Evolutionary conservation across 2,329 filamentous ascomycete species (phyloP).

Genomic region (Aspergillus eucalypticola): DNA sequence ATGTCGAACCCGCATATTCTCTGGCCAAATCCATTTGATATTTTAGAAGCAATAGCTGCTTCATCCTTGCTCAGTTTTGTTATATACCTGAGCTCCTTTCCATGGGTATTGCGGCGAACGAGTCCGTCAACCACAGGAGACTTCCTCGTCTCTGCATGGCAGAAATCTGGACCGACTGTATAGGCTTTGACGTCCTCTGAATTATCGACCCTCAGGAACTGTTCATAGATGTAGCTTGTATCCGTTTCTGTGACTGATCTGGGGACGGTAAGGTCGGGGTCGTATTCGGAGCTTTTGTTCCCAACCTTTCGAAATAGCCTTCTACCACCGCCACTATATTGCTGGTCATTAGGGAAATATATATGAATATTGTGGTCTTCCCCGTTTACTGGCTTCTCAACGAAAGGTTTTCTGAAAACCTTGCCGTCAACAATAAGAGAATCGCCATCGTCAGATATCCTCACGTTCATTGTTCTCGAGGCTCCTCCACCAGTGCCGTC

Average conservation of each 20-base stretch:
- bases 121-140: constrained; percentile 96
- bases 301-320: constrained; percentile 95
- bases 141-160: constrained; percentile 95
- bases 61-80: constrained; percentile 81
- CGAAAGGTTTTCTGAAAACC: constrained; percentile 85
- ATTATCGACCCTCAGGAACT: constrained; percentile 95
- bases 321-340: constrained; percentile 82
- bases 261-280: constrained; percentile 73
- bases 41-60: constrained; percentile 81
- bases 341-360: constrained; percentile 76
- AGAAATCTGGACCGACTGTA: constrained; percentile 89
- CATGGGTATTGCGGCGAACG: constrained; percentile 92
- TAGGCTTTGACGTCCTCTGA: constrained; percentile 98
- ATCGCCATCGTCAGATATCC: constrained; percentile 87
- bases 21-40: constrained; percentile 89
- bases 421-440: constrained; percentile 83
- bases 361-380: constrained; percentile 99
- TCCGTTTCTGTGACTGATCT: constrained; percentile 76
- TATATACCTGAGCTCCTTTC: constrained; percentile 95
- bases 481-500: constrained; percentile 64
- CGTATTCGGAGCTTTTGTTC: constrained; percentile 97
- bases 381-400: constrained; percentile 96
- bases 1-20: constrained; percentile 95
- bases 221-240: constrained; percentile 93
- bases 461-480: constrained; percentile 65